A percentile compares a stretch with the other conserved stretches of the same genome.
These are phyloP conservation scores for Tephrocybe sp. DNA, from an alignment of 768 basidiomycete genomes.

Conservation along the genomic window DNA sequence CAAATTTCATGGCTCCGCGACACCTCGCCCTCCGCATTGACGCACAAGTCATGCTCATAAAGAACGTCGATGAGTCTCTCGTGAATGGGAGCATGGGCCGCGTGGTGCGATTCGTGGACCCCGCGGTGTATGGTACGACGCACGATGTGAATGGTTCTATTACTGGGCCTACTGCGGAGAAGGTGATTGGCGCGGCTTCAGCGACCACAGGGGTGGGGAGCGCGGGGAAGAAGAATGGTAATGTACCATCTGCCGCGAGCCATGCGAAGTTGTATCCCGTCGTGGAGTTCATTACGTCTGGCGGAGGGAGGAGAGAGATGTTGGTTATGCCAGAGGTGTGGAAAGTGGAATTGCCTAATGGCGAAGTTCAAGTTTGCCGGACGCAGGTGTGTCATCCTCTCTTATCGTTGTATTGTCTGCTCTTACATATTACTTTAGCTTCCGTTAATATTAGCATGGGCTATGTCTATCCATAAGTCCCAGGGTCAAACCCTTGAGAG, in stretches of 20 bases:
- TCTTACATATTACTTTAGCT: constrained; percentile 42
- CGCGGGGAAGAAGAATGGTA: constrained; percentile 24
- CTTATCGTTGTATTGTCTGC: background rate
- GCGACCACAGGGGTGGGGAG: constrained; percentile 18
- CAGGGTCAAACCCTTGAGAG: constrained; percentile 96
- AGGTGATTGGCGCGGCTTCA: constrained; percentile 28
- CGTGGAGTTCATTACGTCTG: constrained; percentile 72
- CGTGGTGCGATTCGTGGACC: constrained; percentile 70
- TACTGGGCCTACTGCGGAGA: constrained; percentile 21
- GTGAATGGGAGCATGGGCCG: constrained; percentile 96
- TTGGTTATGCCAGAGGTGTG: constrained; percentile 71
- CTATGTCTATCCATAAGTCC: constrained; percentile 97
- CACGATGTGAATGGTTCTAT: constrained; percentile 25
- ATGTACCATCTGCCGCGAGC: constrained; percentile 13
- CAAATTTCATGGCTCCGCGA: constrained; percentile 88
- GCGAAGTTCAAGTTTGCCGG: constrained; percentile 78
- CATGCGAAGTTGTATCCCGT: constrained; percentile 49
- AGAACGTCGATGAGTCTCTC: constrained; percentile 86
- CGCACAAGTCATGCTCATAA: constrained; percentile 94
- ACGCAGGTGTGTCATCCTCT: constrained; percentile 57
- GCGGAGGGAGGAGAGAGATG: constrained; percentile 48
- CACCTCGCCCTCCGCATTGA: constrained; percentile 68
- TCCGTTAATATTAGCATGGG: constrained; percentile 90
- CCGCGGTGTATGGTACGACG: constrained; percentile 41
- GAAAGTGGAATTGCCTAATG: constrained; percentile 87